phyloP scores from a whole-genome alignment of 441 rosid genomes.

The Euphorbia corollata region DNA sequence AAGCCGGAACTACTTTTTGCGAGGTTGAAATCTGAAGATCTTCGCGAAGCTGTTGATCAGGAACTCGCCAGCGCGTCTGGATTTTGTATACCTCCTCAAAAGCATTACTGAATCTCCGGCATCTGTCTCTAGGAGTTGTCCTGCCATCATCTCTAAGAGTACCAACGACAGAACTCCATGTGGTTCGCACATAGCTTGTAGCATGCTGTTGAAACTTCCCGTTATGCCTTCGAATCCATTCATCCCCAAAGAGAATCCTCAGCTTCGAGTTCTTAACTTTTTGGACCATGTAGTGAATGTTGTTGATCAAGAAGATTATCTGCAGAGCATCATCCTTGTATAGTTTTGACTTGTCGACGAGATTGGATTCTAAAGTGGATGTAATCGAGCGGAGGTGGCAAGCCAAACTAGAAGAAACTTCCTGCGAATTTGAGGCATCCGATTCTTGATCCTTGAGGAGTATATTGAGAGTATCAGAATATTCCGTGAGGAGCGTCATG shows the following conservation, averaged over 20 bases:
- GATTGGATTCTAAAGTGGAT: conserved; percentile 45
- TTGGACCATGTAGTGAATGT: conserved; percentile 66
- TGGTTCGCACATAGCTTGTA: conserved; percentile 49
- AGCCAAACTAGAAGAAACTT: conserved; percentile 36
- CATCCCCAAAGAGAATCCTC: conserved; percentile 57
- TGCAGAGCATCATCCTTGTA: conserved; percentile 45
- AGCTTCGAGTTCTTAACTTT: conserved; percentile 63
- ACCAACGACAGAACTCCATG: conserved; percentile 57
- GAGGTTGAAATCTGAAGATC: conserved; percentile 61
- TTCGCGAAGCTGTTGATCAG: conserved; percentile 64
- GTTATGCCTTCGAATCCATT: conserved; percentile 68
- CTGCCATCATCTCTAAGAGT: conserved; percentile 42
- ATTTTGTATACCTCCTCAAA: conserved; percentile 70
- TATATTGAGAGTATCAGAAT: conserved; percentile 42
- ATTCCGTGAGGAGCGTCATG: conserved; percentile 47
- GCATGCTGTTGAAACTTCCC: conserved; percentile 56
- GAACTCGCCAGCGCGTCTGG: conserved; percentile 61
- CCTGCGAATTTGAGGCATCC: conserved; percentile 31
- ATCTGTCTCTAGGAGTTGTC: conserved; percentile 38
- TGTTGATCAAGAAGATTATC: conserved; percentile 60
- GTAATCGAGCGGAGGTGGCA: conserved; percentile 45
- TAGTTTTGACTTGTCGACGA: conserved; percentile 42
- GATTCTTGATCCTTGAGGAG: conserved; percentile 40
- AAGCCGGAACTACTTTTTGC: conserved; percentile 58
- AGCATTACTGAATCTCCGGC: conserved; percentile 43